These are phyloP conservation scores for Cnidoscolus chayamansa DNA, from an alignment of 441 rosid species.

Conservation along the genomic window DNA sequence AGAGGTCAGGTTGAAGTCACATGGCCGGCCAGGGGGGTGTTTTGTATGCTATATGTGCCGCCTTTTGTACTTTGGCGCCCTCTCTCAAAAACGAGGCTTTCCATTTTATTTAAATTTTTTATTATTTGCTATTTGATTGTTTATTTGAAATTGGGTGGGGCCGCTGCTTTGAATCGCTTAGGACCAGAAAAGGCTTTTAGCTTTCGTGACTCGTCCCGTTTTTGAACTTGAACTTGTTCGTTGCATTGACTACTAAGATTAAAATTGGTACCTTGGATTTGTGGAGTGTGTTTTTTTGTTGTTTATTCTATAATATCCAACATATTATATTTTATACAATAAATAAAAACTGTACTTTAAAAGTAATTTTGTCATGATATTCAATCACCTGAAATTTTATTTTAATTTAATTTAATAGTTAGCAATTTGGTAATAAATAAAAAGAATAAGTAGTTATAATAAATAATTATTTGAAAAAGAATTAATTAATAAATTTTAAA, in stretches of 20 bases:
- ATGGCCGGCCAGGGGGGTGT: constrained; percentile 28
- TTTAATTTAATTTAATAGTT: too few relatives aligned
- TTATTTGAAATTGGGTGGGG: not conserved
- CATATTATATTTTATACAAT: too few relatives aligned
- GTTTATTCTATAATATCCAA: too few relatives aligned
- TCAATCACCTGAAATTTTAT: too few relatives aligned
- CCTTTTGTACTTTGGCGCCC: constrained; percentile 38
- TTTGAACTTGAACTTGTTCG: not conserved
- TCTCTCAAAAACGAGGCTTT: constrained; percentile 46
- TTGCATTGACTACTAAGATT: not conserved
- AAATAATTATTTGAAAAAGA: too few relatives aligned
- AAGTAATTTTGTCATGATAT: too few relatives aligned
- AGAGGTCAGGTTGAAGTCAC: constrained; percentile 34
- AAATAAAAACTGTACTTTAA: too few relatives aligned
- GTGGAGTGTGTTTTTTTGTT: too few relatives aligned
- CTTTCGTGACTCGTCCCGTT: not conserved
- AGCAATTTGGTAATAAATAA: too few relatives aligned
- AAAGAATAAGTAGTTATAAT: too few relatives aligned
- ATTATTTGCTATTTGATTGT: not conserved
- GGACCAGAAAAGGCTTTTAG: not conserved
- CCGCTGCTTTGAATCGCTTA: not conserved
- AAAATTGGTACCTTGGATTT: too few relatives aligned
- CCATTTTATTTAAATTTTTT: not conserved
- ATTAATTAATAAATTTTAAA: too few relatives aligned
- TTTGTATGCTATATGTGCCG: constrained; percentile 27